Conservation (phyloP, 768 basidiomycete species). For the Termitomyces sp. region DNA sequence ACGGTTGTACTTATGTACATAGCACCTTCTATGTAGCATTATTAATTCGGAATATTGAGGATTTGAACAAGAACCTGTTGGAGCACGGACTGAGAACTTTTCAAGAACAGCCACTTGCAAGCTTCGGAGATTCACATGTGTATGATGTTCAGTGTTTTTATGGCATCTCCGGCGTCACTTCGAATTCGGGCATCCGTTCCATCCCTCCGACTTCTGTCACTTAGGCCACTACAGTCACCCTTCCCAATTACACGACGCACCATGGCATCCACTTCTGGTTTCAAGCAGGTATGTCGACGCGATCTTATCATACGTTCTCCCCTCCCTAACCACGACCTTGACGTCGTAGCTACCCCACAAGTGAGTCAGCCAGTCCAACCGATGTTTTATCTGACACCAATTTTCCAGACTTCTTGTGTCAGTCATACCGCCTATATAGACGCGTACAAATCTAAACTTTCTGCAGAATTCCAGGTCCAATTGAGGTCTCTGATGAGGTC, state of each 20-base stretch:
- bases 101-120: no score
- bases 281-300: slow-evolving; percentile 25
- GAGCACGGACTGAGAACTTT: no score
- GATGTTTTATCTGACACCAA: slow-evolving; percentile 12
- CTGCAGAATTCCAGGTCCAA: slow-evolving; percentile 58
- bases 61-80: background rate
- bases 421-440: slow-evolving; percentile 15
- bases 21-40: background rate
- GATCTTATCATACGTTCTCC: background rate
- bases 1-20: background rate
- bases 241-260: slow-evolving; percentile 6
- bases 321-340: background rate
- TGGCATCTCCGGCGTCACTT: slow-evolving; percentile 9
- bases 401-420: slow-evolving; percentile 47
- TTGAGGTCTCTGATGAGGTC: slow-evolving; percentile 53
- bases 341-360: slow-evolving; percentile 31
- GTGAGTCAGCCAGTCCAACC: slow-evolving; percentile 27
- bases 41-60: background rate
- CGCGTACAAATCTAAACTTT: slow-evolving; percentile 7
- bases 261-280: slow-evolving; percentile 22
- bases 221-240: slow-evolving; percentile 1
- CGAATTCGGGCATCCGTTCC: slow-evolving; percentile 13
- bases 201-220: slow-evolving; percentile 11
- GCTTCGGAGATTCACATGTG: slow-evolving; percentile 9
- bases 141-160: slow-evolving; percentile 15